Base-by-base conservation (phyloP, 805 yeast genomes). In the Candida germanica region DNA sequence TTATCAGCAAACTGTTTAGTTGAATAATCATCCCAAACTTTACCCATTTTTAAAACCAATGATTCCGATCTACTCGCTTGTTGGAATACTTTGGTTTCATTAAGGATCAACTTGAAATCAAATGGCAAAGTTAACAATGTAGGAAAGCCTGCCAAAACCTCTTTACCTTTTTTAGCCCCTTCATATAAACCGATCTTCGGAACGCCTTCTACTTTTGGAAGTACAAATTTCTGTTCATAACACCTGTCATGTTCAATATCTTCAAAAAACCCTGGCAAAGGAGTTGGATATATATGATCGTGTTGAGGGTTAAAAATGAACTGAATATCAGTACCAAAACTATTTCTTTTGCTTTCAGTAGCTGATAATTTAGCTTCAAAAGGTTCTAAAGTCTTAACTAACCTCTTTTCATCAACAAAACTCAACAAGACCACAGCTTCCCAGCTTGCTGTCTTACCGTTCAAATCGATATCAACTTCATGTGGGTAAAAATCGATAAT, bases 361-460 rank as follows among this genome's bases (percentile, higher is more conserved):
- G 83, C 75, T 1, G 80, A 66, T 38, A 93, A 64, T 42, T 70
- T 72, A 1, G 64, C 51, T 39, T 86, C 84, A 27, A 71, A 60
- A 2, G 95, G 86, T 31, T 62, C 67, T 75, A 93, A 75, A 1
- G 91, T 91, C 3, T 71, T 79, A 21, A 83, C 64, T 38, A 93
- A 71, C 42, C 93, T 73, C 20, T 75, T 61, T 51, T 84, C 87
- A 47, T 93, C 97, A 30, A 93, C 97, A 69, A 93, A 93, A 4
- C 94, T 81, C 40, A 93, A 74, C 50, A 87, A 74, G 5, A 93
- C 96, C 38, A 93, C 96, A 8, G 97, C 97, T 64, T 93, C 98
- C 98, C 98, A 93, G 33, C 87, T 83, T 2, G 93, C 95, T 37
- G 88, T 86, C 58, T 93, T 93, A 29, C 98, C 98, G 56, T 93